Percentiles rank a stretch among this genome's conserved stretches.
Conservation (phyloP, 2,329 filamentous ascomycete genomes). For the Grosmannia serpens region DNA sequence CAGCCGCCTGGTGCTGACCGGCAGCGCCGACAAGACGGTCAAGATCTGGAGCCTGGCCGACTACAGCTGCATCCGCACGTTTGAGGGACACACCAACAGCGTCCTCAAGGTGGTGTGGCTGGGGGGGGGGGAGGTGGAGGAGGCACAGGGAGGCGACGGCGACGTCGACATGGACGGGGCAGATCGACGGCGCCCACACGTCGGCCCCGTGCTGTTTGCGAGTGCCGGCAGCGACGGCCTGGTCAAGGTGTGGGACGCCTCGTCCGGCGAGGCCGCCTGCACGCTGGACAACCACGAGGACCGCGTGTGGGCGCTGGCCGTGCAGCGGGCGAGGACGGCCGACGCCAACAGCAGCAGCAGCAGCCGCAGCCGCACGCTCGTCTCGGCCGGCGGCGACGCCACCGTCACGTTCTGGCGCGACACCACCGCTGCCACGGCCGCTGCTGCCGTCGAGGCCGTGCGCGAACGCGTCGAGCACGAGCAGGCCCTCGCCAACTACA, state of each 20-base stretch:
- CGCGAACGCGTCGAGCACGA: conserved; percentile 78
- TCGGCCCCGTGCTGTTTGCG: conserved; percentile 50
- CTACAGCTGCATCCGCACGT: conserved; percentile 85
- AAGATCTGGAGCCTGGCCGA: conserved; percentile 90
- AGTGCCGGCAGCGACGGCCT: conserved; percentile 89
- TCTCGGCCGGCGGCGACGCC: conserved; percentile 86
- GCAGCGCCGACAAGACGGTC: conserved; percentile 90
- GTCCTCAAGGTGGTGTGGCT: conserved; percentile 92
- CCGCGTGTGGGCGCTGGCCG: conserved; percentile 80
- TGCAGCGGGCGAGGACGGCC: conserved; percentile 39
- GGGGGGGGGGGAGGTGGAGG: conserved; percentile 35
- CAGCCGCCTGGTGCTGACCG: conserved; percentile 68
- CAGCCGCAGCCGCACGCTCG: conserved; percentile 50
- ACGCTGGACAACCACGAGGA: conserved; percentile 97
- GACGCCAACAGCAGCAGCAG: background rate
- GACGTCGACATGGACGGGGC: background rate
- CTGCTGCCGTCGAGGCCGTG: conserved; percentile 60
- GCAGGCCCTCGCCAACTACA: conserved; percentile 87
- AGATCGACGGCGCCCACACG: background rate
- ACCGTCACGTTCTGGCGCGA: conserved; percentile 94
- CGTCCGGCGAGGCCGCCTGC: conserved; percentile 70
- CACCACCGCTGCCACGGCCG: conserved; percentile 70
- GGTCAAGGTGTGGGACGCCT: conserved; percentile 92
- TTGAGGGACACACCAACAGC: conserved; percentile 93
- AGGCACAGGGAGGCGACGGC: conserved; percentile 1